Conservation (phyloP, 805 yeast genomes). For the Metschnikowia matae region DNA sequence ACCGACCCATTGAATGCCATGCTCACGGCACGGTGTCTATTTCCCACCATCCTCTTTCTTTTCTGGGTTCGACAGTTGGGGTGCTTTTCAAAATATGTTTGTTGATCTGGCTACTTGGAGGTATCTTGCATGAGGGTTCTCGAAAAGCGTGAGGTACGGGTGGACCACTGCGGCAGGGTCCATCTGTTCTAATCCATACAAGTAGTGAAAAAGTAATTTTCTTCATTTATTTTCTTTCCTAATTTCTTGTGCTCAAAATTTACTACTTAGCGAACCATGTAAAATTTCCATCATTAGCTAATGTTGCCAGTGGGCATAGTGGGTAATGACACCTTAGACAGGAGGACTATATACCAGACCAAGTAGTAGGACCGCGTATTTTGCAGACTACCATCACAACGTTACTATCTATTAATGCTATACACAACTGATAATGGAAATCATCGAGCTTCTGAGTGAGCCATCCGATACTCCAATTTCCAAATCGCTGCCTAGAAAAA, state of each 20-base stretch:
- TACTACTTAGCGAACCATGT: too few relatives aligned
- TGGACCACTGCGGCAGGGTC: neutral
- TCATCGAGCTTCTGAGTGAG: conserved; percentile 17
- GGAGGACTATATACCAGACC: neutral
- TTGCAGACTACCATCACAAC: neutral
- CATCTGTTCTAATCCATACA: neutral
- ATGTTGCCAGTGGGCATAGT: neutral
- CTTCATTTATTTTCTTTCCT: too few relatives aligned
- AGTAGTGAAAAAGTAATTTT: neutral
- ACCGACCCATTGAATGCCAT: conserved; percentile 20
- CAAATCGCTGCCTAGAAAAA: neutral
- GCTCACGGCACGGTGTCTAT: conserved; percentile 23
- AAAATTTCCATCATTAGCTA: too few relatives aligned
- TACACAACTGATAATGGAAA: conserved; percentile 8
- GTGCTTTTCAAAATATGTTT: neutral
- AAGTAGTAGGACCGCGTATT: neutral
- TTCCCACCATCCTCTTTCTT: conserved; percentile 13
- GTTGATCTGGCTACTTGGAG: neutral
- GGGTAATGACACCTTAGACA: neutral
- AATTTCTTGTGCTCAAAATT: neutral
- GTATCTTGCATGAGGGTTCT: neutral
- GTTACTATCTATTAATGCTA: neutral
- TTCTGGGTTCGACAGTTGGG: neutral
- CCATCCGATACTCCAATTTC: neutral
- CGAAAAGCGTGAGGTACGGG: conserved; percentile 6